Conservation (phyloP, 2,329 filamentous ascomycete species). For the Chaetomium sp. region DNA sequence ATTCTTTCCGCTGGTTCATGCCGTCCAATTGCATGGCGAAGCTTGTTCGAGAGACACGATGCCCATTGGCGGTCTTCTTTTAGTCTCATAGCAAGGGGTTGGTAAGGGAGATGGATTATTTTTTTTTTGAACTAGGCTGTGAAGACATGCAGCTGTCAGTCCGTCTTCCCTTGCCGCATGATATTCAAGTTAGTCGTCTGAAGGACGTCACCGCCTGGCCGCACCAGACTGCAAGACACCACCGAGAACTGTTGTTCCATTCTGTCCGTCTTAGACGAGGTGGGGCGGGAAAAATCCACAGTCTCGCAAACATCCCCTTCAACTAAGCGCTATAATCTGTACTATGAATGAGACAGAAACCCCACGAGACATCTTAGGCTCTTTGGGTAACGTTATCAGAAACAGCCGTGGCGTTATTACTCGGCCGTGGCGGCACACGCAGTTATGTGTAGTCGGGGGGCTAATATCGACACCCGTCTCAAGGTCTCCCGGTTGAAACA, state of each 20-base stretch:
- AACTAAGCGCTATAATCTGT: neutral
- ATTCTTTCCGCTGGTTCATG: constrained; percentile 1
- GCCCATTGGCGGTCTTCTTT: neutral
- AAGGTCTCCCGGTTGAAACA: constrained; percentile 2
- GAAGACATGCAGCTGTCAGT: constrained; percentile 5
- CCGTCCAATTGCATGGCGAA: constrained; percentile 18
- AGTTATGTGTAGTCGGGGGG: constrained; percentile 12
- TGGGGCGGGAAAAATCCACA: neutral
- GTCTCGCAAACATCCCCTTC: neutral
- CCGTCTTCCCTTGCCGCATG: constrained; percentile 6
- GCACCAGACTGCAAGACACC: neutral
- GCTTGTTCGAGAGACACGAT: neutral
- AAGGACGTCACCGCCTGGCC: constrained; percentile 24
- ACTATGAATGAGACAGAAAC: neutral
- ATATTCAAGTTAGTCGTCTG: neutral
- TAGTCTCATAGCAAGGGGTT: neutral
- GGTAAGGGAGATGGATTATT: neutral
- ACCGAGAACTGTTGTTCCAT: neutral
- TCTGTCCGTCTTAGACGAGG: neutral
- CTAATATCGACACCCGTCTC: constrained; percentile 16
- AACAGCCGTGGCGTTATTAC: neutral
- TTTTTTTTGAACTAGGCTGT: neutral
- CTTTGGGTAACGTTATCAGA: constrained; percentile 1
- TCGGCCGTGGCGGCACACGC: neutral
- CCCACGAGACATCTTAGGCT: neutral